phyloP scores from a whole-genome alignment of 768 basidiomycete species.

The Astraeus odoratus region DNA sequence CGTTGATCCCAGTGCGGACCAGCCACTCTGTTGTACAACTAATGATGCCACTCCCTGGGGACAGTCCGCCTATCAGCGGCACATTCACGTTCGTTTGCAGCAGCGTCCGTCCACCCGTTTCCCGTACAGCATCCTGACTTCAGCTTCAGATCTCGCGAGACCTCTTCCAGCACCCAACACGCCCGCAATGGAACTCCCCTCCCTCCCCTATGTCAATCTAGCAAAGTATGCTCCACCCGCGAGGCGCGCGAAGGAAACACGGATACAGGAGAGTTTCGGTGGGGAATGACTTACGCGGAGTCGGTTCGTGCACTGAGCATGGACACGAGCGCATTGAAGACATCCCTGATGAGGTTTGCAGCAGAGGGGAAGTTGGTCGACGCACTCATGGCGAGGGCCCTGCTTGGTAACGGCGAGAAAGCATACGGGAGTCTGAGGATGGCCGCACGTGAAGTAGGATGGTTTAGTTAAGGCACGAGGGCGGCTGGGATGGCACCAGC shows the following conservation, averaged over 20 bases:
- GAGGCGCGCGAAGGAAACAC: slow-evolving; percentile 67
- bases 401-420: slow-evolving; percentile 51
- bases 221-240: slow-evolving; percentile 70
- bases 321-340: slow-evolving; percentile 77
- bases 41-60: slow-evolving; percentile 46
- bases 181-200: slow-evolving; percentile 30
- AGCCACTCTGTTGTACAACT: slow-evolving; percentile 58
- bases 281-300: slow-evolving; percentile 62
- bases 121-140: slow-evolving; percentile 60
- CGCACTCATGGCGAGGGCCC: slow-evolving; percentile 68
- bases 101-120: slow-evolving; percentile 56
- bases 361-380: slow-evolving; percentile 82
- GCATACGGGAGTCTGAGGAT: no score
- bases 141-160: slow-evolving; percentile 70
- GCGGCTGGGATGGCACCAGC: no score
- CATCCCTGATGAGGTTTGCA: slow-evolving; percentile 71
- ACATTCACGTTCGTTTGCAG: slow-evolving; percentile 56
- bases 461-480: no score
- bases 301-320: slow-evolving; percentile 72
- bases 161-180: slow-evolving; percentile 29
- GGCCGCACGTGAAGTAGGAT: no score
- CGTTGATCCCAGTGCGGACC: slow-evolving; percentile 46
- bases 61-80: slow-evolving; percentile 22
- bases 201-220: slow-evolving; percentile 80
- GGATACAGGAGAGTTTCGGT: slow-evolving; percentile 64